These are phyloP conservation scores for Pseudogymnoascus sp. DNA, from an alignment of 2,329 filamentous ascomycete species.

Conservation along the genomic window DNA sequence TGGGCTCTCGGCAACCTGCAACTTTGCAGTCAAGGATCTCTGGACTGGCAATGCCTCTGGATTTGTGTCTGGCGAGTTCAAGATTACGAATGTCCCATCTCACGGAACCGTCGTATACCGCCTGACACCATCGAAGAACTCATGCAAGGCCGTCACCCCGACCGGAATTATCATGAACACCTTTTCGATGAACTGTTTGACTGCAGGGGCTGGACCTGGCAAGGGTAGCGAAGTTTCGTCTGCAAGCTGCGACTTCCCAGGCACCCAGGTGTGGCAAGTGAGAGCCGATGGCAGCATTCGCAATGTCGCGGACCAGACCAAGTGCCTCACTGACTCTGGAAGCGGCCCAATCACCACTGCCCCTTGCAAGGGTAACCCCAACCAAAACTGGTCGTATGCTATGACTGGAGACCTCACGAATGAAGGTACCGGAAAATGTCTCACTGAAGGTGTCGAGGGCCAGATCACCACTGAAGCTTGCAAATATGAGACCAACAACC, in stretches of 20 bases:
- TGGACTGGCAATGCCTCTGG: constrained; percentile 33
- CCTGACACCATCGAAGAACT: constrained; percentile 29
- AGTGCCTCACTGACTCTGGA: background rate
- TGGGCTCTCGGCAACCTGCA: constrained; percentile 17
- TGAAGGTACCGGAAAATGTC: constrained; percentile 28
- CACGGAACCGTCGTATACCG: constrained; percentile 34
- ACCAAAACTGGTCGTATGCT: constrained; percentile 37
- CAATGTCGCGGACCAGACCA: constrained; percentile 29
- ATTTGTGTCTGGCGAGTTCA: constrained; percentile 27
- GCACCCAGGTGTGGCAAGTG: constrained; percentile 39
- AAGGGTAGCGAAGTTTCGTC: constrained; percentile 28
- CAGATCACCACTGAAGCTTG: constrained; percentile 28
- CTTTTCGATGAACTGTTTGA: constrained; percentile 37
- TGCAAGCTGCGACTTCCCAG: constrained; percentile 31
- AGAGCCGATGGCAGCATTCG: constrained; percentile 30
- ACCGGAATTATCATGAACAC: constrained; percentile 46
- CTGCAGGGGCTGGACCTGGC: constrained; percentile 20
- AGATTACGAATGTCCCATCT: constrained; percentile 33
- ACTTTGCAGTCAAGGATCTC: constrained; percentile 33
- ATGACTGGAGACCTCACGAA: constrained; percentile 39
- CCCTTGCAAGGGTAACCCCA: constrained; percentile 19
- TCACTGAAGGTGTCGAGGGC: constrained; percentile 31
- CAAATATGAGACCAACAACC: constrained; percentile 34
- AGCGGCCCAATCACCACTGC: constrained; percentile 29
- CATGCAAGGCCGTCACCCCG: constrained; percentile 27